Conservation (phyloP, 352 stramenopile species). For the Aphanomyces euteiches region DNA sequence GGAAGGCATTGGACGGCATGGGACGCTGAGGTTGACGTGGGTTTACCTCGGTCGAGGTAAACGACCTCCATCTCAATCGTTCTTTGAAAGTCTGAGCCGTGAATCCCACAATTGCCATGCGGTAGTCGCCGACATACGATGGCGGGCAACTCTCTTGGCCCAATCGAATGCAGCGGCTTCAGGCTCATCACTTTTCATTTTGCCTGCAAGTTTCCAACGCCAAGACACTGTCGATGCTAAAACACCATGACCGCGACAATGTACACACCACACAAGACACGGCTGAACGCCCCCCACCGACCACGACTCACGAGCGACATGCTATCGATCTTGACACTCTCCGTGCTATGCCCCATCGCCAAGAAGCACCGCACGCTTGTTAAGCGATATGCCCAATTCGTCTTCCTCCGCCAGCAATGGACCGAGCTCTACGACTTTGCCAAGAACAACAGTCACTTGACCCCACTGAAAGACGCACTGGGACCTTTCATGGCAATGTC, state of each 20-base stretch:
- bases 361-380: slow-evolving; percentile 83
- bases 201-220: background rate
- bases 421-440: slow-evolving; percentile 34
- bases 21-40: too few relatives aligned
- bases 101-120: background rate
- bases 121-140: background rate
- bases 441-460: background rate
- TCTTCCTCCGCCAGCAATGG: slow-evolving; percentile 68
- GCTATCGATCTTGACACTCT: slow-evolving; percentile 81
- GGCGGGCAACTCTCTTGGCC: background rate
- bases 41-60: too few relatives aligned
- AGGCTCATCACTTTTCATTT: background rate
- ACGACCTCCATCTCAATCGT: too few relatives aligned
- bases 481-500: background rate
- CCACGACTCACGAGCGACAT: slow-evolving; percentile 25
- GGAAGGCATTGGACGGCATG: too few relatives aligned
- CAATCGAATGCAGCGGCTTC: background rate
- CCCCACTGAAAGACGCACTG: background rate
- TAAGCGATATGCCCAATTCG: slow-evolving; percentile 84
- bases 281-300: background rate
- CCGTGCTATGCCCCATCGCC: slow-evolving; percentile 78
- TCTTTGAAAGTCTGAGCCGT: too few relatives aligned
- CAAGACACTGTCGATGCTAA: background rate
- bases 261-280: background rate
- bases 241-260: background rate